phyloP scores from a whole-genome alignment of 2,329 filamentous ascomycete genomes.

The Nemania sp. region DNA sequence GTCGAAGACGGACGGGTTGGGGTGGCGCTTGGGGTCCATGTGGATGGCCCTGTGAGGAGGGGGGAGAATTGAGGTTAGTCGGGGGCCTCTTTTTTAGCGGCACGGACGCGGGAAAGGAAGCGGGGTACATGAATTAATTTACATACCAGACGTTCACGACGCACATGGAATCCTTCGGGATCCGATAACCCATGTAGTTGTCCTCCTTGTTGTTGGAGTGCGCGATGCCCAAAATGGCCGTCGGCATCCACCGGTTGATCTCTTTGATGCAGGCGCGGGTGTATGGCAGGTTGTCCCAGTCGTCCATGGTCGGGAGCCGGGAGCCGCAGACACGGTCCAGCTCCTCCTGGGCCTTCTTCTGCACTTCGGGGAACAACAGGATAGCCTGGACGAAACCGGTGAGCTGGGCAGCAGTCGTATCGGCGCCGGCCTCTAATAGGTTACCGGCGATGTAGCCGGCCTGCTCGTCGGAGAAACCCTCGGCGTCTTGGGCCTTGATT shows the following conservation, averaged over 20 bases:
- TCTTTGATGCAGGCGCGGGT: slow-evolving; percentile 54
- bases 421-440: slow-evolving; percentile 42
- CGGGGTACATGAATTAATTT: too few relatives aligned
- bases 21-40: slow-evolving; percentile 49
- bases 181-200: slow-evolving; percentile 45
- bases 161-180: slow-evolving; percentile 50
- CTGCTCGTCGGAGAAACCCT: slow-evolving; percentile 42
- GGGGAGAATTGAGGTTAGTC: too few relatives aligned
- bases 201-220: slow-evolving; percentile 45
- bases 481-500: slow-evolving; percentile 38
- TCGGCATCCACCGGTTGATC: slow-evolving; percentile 51
- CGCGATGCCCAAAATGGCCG: slow-evolving; percentile 44
- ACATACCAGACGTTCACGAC: slow-evolving; percentile 49
- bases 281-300: slow-evolving; percentile 52
- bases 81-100: background rate
- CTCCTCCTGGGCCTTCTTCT: slow-evolving; percentile 33
- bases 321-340: slow-evolving; percentile 51
- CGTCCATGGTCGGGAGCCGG: slow-evolving; percentile 48
- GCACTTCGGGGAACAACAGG: slow-evolving; percentile 46
- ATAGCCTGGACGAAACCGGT: slow-evolving; percentile 51
- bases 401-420: slow-evolving; percentile 49
- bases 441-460: slow-evolving; percentile 42
- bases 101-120: background rate
- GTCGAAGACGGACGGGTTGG: slow-evolving; percentile 49
- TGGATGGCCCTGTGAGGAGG: slow-evolving; percentile 48